A percentile compares a stretch with the other conserved stretches of the same genome.
Evolutionary conservation across 1,284 basidiomycete species (phyloP).

Genomic region (Cryptococcus deneoformans): DNA sequence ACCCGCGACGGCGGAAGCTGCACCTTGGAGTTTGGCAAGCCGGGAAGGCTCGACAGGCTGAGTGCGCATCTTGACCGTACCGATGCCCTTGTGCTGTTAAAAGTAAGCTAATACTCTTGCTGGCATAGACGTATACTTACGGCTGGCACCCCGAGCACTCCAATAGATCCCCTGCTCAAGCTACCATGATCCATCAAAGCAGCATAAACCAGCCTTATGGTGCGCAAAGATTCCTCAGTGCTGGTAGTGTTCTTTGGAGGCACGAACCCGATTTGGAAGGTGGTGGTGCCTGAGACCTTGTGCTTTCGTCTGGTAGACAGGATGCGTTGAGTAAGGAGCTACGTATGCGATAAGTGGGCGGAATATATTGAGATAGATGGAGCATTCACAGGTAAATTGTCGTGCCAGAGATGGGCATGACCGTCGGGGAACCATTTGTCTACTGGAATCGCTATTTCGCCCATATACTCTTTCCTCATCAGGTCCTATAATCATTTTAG

Average conservation of each 20-base stretch:
- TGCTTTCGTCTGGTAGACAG: constrained; percentile 58
- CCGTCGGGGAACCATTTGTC: constrained; percentile 73
- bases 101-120: constrained; percentile 1
- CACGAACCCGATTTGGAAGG: constrained; percentile 75
- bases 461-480: constrained; percentile 87
- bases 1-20: constrained; percentile 21
- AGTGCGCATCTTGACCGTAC: constrained; percentile 59
- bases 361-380: neutral
- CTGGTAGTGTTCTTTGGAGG: constrained; percentile 43
- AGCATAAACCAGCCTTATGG: constrained; percentile 54
- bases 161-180: constrained; percentile 50
- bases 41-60: constrained; percentile 1
- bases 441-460: constrained; percentile 73
- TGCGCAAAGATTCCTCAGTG: constrained; percentile 25
- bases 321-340: constrained; percentile 60
- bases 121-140: constrained; percentile 54
- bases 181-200: constrained; percentile 65
- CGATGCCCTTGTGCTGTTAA: constrained; percentile 77
- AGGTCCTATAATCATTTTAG: constrained; percentile 48
- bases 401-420: constrained; percentile 37
- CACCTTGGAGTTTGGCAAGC: constrained; percentile 12
- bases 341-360: constrained; percentile 4
- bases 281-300: constrained; percentile 60
- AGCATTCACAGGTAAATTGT: constrained; percentile 36
- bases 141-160: constrained; percentile 64